Evolutionary conservation across 1,284 basidiomycete species (phyloP).

Genomic region (Mycena sp.): DNA sequence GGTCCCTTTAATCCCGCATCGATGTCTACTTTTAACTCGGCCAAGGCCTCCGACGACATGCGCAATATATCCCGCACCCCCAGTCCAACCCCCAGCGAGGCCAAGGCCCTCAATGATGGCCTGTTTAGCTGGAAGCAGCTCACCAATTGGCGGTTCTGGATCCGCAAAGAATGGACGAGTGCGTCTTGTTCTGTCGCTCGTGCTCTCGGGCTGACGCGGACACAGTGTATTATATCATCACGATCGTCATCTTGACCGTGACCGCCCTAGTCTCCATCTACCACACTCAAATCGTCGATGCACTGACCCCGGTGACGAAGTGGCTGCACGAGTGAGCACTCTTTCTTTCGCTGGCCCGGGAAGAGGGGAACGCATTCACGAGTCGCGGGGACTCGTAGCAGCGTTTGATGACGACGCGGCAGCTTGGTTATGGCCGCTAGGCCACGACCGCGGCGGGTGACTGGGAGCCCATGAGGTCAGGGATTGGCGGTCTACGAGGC

Average conservation of each 20-base stretch:
- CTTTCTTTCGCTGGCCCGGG: neutral
- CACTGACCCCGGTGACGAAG: conserved; percentile 70
- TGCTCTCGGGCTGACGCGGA: neutral
- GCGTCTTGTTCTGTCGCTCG: conserved; percentile 36
- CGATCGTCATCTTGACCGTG: conserved; percentile 53
- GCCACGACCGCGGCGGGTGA: too few relatives aligned
- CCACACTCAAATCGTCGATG: conserved; percentile 70
- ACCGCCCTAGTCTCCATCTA: conserved; percentile 71
- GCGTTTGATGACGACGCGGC: too few relatives aligned
- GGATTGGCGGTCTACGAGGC: too few relatives aligned
- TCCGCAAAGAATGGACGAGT: conserved; percentile 61
- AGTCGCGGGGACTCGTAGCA: too few relatives aligned
- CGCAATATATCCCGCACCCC: conserved; percentile 52
- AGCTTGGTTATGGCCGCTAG: too few relatives aligned
- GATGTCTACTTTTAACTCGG: conserved; percentile 6
- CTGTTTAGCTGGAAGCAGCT: conserved; percentile 56
- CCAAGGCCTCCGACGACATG: conserved; percentile 11
- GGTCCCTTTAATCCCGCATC: conserved; percentile 20
- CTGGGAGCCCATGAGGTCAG: too few relatives aligned
- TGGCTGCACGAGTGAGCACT: conserved; percentile 67
- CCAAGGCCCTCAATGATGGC: conserved; percentile 50
- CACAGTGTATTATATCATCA: conserved; percentile 62
- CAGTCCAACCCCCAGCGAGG: conserved; percentile 70
- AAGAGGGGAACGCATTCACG: too few relatives aligned
- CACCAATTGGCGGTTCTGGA: conserved; percentile 55